Evolutionary conservation across 1,284 basidiomycete genomes (phyloP).

Genomic region (Malassezia pachydermatis): DNA sequence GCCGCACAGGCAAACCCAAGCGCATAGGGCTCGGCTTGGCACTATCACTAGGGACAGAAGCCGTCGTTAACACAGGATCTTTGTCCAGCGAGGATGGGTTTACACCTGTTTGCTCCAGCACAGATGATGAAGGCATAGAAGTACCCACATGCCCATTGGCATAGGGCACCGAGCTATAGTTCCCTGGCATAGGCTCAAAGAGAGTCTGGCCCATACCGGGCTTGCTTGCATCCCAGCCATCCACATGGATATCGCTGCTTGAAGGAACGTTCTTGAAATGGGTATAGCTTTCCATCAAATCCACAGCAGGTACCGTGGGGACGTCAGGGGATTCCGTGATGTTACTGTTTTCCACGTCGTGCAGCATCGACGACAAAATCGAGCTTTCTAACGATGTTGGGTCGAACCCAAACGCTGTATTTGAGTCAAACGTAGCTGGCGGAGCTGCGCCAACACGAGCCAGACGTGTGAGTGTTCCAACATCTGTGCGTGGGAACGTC

Average conservation of each 20-base stretch:
- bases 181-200: background rate
- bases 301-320: slow-evolving; percentile 26
- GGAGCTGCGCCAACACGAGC: background rate
- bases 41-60: background rate
- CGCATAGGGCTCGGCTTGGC: background rate
- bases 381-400: slow-evolving; percentile 76
- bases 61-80: background rate
- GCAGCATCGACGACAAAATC: slow-evolving; percentile 75
- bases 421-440: background rate
- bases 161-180: background rate
- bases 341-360: slow-evolving; percentile 35
- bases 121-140: background rate
- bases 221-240: slow-evolving; percentile 1
- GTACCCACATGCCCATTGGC: too few relatives aligned
- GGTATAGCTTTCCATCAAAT: slow-evolving; percentile 26
- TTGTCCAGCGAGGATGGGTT: background rate
- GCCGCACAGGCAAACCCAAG: background rate
- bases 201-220: background rate
- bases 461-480: background rate
- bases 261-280: slow-evolving; percentile 4
- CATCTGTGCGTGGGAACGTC: background rate
- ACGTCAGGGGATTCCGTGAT: slow-evolving; percentile 29
- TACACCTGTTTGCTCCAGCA: background rate
- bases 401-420: slow-evolving; percentile 51
- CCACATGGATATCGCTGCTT: background rate